Evolutionary conservation across 306 rosid genomes (phyloP).

Genomic region (Pterocarpus santalinus): DNA sequence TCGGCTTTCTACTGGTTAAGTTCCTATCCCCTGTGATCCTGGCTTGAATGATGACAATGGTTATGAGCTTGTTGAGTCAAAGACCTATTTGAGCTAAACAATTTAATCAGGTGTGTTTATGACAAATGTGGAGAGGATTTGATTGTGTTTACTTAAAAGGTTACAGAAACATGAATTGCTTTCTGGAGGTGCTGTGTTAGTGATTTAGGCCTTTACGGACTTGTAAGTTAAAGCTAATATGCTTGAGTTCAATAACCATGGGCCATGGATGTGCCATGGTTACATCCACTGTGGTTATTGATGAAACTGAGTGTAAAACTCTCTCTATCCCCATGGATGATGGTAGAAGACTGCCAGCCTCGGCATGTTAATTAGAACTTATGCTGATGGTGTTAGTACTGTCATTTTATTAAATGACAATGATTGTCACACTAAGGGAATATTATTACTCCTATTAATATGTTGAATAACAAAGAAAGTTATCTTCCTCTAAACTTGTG

Average conservation of each 20-base stretch:
- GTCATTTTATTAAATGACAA: not conserved
- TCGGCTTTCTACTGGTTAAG: not conserved
- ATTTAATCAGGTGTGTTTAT: not conserved
- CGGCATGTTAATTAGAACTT: not conserved
- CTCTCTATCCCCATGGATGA: too few species aligned
- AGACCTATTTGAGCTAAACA: conserved; percentile 1
- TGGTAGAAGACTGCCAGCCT: too few species aligned
- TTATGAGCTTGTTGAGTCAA: conserved; percentile 9
- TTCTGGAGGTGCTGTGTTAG: conserved; percentile 3
- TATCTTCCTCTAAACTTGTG: conserved; percentile 8
- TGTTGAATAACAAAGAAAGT: conserved; percentile 19
- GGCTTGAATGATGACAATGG: not conserved
- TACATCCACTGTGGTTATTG: too few species aligned
- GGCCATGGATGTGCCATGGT: not conserved
- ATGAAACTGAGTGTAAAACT: too few species aligned
- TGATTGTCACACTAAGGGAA: not conserved
- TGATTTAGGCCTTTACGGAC: not conserved
- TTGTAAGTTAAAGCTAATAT: not conserved
- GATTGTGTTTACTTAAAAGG: not conserved
- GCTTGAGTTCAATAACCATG: not conserved
- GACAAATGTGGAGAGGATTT: not conserved
- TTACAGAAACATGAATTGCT: conserved; percentile 21
- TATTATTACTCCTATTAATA: not conserved
- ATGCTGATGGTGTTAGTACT: not conserved
- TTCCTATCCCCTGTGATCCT: not conserved